A percentile compares a stretch with the other conserved stretches of the same genome.
phyloP scores from a whole-genome alignment of 2,329 filamentous ascomycete genomes.

The Colletotrichum echinochloae region DNA sequence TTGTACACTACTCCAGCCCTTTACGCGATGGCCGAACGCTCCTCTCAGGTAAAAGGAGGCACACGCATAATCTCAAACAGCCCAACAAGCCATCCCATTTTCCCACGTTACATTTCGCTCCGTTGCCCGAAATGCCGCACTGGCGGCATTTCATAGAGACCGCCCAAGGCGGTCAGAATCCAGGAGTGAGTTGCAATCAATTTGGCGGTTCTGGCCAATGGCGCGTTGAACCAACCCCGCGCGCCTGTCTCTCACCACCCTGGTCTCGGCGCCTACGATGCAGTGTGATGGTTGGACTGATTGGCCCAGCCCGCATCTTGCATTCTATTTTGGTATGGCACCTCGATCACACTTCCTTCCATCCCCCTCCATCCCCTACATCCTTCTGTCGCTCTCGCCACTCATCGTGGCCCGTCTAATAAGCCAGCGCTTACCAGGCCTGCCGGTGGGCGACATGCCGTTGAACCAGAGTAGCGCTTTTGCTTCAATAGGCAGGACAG shows the following conservation, averaged over 20 bases:
- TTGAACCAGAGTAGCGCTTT: conserved; percentile 12
- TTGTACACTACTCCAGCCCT: not conserved
- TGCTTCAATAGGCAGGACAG: conserved; percentile 18
- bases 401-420: conserved; percentile 28
- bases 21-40: conserved; percentile 1
- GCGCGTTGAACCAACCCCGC: conserved; percentile 39
- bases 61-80: conserved; percentile 12
- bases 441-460: conserved; percentile 27
- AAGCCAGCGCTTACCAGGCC: conserved; percentile 41
- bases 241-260: conserved; percentile 38
- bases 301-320: conserved; percentile 44
- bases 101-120: conserved; percentile 27
- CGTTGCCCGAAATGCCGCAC: conserved; percentile 15
- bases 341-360: conserved; percentile 22
- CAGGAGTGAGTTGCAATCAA: conserved; percentile 22
- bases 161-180: conserved; percentile 24
- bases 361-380: conserved; percentile 38
- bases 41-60: not conserved
- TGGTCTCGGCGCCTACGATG: conserved; percentile 44
- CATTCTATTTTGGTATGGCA: conserved; percentile 39
- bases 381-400: conserved; percentile 33
- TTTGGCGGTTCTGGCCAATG: conserved; percentile 25
- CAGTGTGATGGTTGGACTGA: conserved; percentile 49
- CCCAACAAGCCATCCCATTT: conserved; percentile 6
- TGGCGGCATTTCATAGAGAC: conserved; percentile 20